Evolutionary conservation across 768 basidiomycete genomes (phyloP), one percentile per base, ranked within the genome.

Genomic region (Rhizopogon rudus): DNA sequence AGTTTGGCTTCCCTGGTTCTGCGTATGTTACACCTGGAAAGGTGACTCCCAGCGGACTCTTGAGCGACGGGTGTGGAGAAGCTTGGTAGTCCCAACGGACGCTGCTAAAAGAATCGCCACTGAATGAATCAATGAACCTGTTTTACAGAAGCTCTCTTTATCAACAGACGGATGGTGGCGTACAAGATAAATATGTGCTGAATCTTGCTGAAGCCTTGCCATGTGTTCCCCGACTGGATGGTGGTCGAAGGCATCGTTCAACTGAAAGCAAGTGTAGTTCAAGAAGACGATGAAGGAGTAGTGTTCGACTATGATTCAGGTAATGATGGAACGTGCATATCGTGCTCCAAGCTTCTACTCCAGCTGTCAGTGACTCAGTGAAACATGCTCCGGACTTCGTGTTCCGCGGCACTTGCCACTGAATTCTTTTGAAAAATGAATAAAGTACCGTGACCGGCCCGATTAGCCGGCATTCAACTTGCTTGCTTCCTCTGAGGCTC

Each of bases 91-190:
- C 48, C 29, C 60, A 57, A 3, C 58, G 44, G 8, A 60, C 54
- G 42, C 58, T 63, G 62, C 78, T 79, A 56, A 83, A 86, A 0
- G 83, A 86, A 61, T 82, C 84, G 20, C 85, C 85, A 61, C 85
- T 86, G 61, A n/a, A 20, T 29, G 20, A n/a, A 53, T 46, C 39
- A 20, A 14, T 33, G 29, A 8, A 41, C n/a, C 25, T 12, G 44
- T n/a, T 39, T 31, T 33, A 41, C 45, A 35, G 13, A 16, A 7
- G 14, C 44, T 35, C 45, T 17, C 8, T 48, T 37, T 25, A 14
- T 39, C 16, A 25, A 40, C 35, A 44, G 1, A 48, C 9, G 39
- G 20, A 48, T n/a, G 44, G 43, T 13, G 25, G 67, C 80, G 10
- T 63, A 84, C 84, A 85, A 84, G 35, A 84, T 73, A 28, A 84